These are phyloP conservation scores for Colletotrichum ledebouriae DNA, from an alignment of 2,329 filamentous ascomycete species.

Conservation along the genomic window DNA sequence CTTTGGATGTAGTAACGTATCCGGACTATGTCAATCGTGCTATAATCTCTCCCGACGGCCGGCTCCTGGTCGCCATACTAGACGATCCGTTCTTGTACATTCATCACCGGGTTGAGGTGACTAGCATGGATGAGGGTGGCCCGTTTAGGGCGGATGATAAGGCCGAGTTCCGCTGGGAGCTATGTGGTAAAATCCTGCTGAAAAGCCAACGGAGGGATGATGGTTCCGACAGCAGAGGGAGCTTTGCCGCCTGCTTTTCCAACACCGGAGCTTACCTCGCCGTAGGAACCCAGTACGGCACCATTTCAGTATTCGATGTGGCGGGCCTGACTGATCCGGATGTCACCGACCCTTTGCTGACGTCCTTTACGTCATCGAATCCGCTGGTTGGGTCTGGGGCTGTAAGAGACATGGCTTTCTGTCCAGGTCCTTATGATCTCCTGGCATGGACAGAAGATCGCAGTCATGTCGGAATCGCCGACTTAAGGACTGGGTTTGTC, in stretches of 20 bases:
- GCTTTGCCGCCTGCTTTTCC: slow-evolving; percentile 85
- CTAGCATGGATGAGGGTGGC: slow-evolving; percentile 46
- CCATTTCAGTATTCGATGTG: slow-evolving; percentile 81
- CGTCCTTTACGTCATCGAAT: slow-evolving; percentile 82
- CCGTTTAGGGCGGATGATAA: slow-evolving; percentile 46
- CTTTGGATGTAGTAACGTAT: slow-evolving; percentile 79
- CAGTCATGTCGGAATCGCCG: slow-evolving; percentile 79
- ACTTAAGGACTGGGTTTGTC: slow-evolving; percentile 76
- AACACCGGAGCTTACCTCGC: slow-evolving; percentile 78
- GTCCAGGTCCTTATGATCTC: slow-evolving; percentile 89
- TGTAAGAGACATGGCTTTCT: slow-evolving; percentile 92
- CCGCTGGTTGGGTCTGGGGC: slow-evolving; percentile 80
- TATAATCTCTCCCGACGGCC: slow-evolving; percentile 91
- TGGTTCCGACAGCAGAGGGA: slow-evolving; percentile 70
- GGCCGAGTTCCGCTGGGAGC: slow-evolving; percentile 63
- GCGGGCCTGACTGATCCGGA: slow-evolving; percentile 58
- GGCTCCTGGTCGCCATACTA: slow-evolving; percentile 83
- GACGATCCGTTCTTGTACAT: slow-evolving; percentile 91
- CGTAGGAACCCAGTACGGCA: slow-evolving; percentile 84
- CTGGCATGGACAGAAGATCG: slow-evolving; percentile 95
- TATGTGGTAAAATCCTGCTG: slow-evolving; percentile 66
- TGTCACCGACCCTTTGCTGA: slow-evolving; percentile 73
- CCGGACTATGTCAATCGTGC: slow-evolving; percentile 93
- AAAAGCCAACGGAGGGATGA: slow-evolving; percentile 70
- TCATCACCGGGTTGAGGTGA: slow-evolving; percentile 69